Base-by-base conservation (phyloP, 2,329 filamentous ascomycete species). In the Ascosphaera aggregata region DNA sequence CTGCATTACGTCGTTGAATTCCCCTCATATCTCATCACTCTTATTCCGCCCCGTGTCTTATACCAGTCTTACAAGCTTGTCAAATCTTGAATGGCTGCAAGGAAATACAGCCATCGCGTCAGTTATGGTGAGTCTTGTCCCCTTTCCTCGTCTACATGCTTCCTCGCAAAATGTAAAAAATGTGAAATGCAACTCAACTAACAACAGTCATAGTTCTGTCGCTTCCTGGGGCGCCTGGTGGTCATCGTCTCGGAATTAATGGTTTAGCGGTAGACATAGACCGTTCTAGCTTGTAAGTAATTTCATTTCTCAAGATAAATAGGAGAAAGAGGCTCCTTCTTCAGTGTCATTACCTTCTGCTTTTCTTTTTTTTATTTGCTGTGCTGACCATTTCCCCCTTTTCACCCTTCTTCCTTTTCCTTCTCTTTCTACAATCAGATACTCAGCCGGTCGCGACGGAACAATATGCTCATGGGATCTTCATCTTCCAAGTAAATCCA, bases 401-500 rank as follows among this genome's bases (percentile, higher is more conserved):
- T n/a, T n/a, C n/a, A n/a, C n/a, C n/a, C n/a, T n/a, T n/a, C n/a
- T n/a, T n/a, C n/a, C n/a, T n/a, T n/a, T n/a, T n/a, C n/a, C n/a
- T n/a, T n/a, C n/a, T n/a, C n/a, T n/a, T n/a, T n/a, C n/a, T n/a
- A 19, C 34, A 38, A n/a, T 11, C 47, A 94, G 85, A 50, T 98
- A 95, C 61, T 94, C 89, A 36, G 89, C 82, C 47, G 89, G 89
- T 43, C 77, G 89, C 53, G 89, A 98, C 59, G 89, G 89, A 49
- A 79, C 89, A 38, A 77, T 98, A 47, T 98, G 89, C 61, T 82
- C 86, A 43, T 98, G 89, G 89, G 76, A 95, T 57, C 64, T 94
- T 39, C 71, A 81, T 50, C 71, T 9, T 9, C 27, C 27, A n/a
- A n/a, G n/a, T n/a, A n/a, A n/a, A n/a, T n/a, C n/a, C n/a, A n/a